phyloP scores from a whole-genome alignment of 1,284 basidiomycete genomes.

The Malassezia vespertilionis region DNA sequence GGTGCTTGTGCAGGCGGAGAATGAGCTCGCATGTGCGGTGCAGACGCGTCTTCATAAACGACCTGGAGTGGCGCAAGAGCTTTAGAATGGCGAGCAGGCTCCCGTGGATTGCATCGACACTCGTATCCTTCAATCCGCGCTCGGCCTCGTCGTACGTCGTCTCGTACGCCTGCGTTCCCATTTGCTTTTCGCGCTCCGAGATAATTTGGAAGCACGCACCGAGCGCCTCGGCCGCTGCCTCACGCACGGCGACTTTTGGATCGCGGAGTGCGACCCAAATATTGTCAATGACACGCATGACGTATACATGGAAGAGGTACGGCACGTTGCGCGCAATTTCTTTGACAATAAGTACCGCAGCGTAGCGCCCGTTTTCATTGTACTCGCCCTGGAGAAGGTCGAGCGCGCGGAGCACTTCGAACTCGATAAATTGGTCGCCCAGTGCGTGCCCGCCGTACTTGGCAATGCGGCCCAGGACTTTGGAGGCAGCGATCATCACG shows the following conservation, averaged over 20 bases:
- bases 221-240: slow-evolving; percentile 44
- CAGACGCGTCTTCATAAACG: slow-evolving; percentile 89
- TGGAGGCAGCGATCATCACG: slow-evolving; percentile 77
- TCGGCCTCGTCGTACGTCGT: slow-evolving; percentile 67
- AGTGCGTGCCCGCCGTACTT: slow-evolving; percentile 68
- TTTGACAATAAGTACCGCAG: slow-evolving; percentile 46
- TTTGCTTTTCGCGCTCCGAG: slow-evolving; percentile 39
- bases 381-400: slow-evolving; percentile 55
- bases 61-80: slow-evolving; percentile 79
- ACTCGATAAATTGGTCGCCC: slow-evolving; percentile 75
- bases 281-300: slow-evolving; percentile 37
- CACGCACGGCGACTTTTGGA: slow-evolving; percentile 35
- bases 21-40: slow-evolving; percentile 81
- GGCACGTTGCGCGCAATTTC: slow-evolving; percentile 45
- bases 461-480: slow-evolving; percentile 69
- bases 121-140: slow-evolving; percentile 66
- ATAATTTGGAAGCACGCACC: slow-evolving; percentile 46
- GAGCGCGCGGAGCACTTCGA: slow-evolving; percentile 68
- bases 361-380: slow-evolving; percentile 50
- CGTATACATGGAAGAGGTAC: slow-evolving; percentile 43
- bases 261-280: slow-evolving; percentile 47
- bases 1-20: slow-evolving; percentile 76
- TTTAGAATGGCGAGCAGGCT: slow-evolving; percentile 85
- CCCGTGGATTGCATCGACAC: slow-evolving; percentile 80
- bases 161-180: slow-evolving; percentile 43